Base-by-base conservation (phyloP, 768 basidiomycete genomes). In the Pleurotus cornucopiae region DNA sequence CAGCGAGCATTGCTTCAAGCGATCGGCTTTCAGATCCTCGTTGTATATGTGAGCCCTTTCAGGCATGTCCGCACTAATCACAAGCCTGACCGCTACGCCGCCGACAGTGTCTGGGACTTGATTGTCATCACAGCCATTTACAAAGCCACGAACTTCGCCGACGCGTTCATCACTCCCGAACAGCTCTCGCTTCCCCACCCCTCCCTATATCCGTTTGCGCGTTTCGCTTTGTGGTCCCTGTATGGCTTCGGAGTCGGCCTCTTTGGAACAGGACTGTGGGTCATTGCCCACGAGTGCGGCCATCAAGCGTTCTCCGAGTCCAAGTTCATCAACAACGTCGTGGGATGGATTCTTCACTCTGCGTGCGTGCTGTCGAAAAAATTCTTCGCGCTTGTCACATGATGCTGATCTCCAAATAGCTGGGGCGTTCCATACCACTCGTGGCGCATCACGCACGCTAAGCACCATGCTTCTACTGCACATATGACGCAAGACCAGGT, bases 401-500 rank as follows among this genome's bases (percentile, higher is more conserved):
- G 40, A 45, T 30, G 14, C 21, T 52, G 23, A 45, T 55, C 52
- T 47, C 55, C 34, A 26, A 63, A 40, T 59, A 92, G 91, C 53
- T 83, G 98, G 57, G 88, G 95, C 47, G 96, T 98, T 12, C 96
- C 96, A 4, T 99, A 93, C 74, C 94, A 98, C 67, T 91, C 93
- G 4, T 98, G 95, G 96, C 82, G 93, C 60, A 92, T 97, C 66
- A 87, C 86, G 3, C 96, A 98, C 68, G 92, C 82, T 21, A 91
- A 94, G 70, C 96, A 99, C 72, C 96, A 99, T 70, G 96, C 96
- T 13, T 87, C 89, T 0, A 97, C 94, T 4, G 90, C 80, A 13
- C 95, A 98, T 71, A 83, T 97, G 83, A 90, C 89, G 26, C 86
- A 94, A 62, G 96, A 98, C 63, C 94, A 98, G 67, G 96, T 98